Conservation (phyloP, 306 rosid genomes). For the Fagus crenata region DNA sequence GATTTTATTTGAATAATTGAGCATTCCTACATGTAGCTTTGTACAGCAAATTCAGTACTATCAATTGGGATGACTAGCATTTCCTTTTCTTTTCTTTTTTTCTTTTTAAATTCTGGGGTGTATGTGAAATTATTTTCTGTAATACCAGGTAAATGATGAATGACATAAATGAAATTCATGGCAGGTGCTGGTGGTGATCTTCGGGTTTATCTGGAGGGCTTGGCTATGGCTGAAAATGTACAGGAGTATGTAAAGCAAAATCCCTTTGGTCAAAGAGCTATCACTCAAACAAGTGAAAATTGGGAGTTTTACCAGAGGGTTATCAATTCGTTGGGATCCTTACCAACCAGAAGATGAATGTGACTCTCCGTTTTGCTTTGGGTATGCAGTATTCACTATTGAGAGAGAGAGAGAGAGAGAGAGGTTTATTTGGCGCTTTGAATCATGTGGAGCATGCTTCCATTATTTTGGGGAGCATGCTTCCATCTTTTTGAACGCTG, state of each 20-base stretch:
- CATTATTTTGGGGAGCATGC: conserved; percentile 4
- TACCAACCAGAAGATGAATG: conserved; percentile 18
- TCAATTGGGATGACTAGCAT: not conserved
- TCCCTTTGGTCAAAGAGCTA: conserved; percentile 64
- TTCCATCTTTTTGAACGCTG: conserved; percentile 9
- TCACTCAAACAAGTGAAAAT: conserved; percentile 41
- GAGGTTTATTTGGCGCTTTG: not conserved
- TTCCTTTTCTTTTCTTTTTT: too few species aligned
- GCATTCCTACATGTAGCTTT: not conserved
- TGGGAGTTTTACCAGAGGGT: conserved; percentile 65
- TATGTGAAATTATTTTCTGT: not conserved
- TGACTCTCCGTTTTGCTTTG: not conserved
- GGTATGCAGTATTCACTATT: too few species aligned
- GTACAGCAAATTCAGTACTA: not conserved
- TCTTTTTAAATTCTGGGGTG: not conserved
- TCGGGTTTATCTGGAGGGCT: conserved; percentile 49
- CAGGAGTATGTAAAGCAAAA: conserved; percentile 45
- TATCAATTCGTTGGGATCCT: conserved; percentile 31
- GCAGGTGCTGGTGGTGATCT: conserved; percentile 62
- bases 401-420: too few species aligned
- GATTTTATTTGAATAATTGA: not conserved
- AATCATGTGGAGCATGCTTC: conserved; percentile 10
- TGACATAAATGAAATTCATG: conserved; percentile 11
- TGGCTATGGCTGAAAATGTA: conserved; percentile 55
- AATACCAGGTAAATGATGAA: not conserved